Evolutionary conservation across 2,329 filamentous ascomycete species (phyloP), one percentile per base, ranked within the genome.

Genomic region (Torrubiella hemipterigena): DNA sequence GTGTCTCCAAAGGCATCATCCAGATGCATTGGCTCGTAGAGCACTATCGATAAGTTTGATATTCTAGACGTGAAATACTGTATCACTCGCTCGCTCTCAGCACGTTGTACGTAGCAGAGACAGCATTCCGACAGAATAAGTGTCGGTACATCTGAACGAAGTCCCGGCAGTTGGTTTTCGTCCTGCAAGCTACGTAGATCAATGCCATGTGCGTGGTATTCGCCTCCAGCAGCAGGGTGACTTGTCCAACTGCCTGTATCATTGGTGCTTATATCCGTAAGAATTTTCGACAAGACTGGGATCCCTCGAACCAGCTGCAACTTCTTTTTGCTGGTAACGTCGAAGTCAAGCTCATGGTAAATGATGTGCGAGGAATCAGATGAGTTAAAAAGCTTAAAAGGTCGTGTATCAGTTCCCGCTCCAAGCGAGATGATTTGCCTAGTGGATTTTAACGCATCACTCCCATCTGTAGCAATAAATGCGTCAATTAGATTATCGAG

Each of bases 321-420:
- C 55, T 89, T 94, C 25, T 68, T 65, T 3, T 60, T 50, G n/a
- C 75, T 77, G 33, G 87, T 86, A 15, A 69, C 56, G 1, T 81
- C 68, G 46, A 96, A 96, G 54, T 98, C 91, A 34, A 98, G 64
- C 54, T 98, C 91, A 53, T 96, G 87, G 53, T 96, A 98, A 35
- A 80, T 52, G 13, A 94, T 54, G 10, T 46, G 34, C 5, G 46
- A 39, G 15, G 39, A 35, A 6, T 37, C 32, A 1, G 60, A 51
- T 12, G 58, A 51, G 7, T 70, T 56, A 36, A 82, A 67, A 1
- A 95, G 59, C 14, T 84, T 77, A 48, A 95, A 86, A 37, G 77
- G 80, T 12, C 91, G 73, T 6, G 91, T 96, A 51, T 98, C 91
- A 9, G 87, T 94, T 16, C 91, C 91, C 12, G 91, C 89, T 18